Evolutionary conservation across 176 grass and related monocot genomes (phyloP), one percentile per base, ranked within the genome.

Genomic region (Rhynchospora breviuscula): DNA sequence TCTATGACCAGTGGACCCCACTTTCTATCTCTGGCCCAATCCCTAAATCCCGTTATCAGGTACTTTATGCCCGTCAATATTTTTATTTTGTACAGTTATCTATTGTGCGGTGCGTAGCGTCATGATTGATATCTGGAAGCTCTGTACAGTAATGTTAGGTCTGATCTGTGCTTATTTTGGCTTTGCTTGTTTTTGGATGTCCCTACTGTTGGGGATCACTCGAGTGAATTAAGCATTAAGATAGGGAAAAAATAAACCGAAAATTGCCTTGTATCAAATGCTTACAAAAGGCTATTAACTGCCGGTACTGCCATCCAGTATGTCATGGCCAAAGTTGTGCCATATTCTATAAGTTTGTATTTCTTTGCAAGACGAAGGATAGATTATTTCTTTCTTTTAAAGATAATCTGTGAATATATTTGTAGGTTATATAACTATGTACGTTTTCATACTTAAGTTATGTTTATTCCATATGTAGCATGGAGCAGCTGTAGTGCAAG

Each of bases 41-140:
- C 33, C 97, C 88, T 48, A 99, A 95, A 75, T 85, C 97, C 69
- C 97, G 93, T 47, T 99, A 99, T 86, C 89, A 91, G 89, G 97
- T 99, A n/a, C 21, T 33, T 26, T 45, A 87, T 78, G 54, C 72
- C 76, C 48, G n/a, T 83, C 3, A 29, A 33, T 85, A 56, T 40
- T 43, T 63, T 64, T 48, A 81, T 54, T 64, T 48, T 81, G 35
- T 63, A 74, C 70, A 12, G 10, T 61, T 14, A 45, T 80, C 60
- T 80, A n/a, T 61, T 80, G 54, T 63, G 22, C 17, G 9, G 54
- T 47, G 22, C 31, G 9, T 63, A 63, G 57, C 63, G 78, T 43
- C 14, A 63, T 59, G 23, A 81, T 83, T 43, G 12, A 31, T 87
- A 12, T 11, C 17, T 21, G 26, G 81, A 64, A 49, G 83, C 85